Evolutionary conservation across 176 grass and related monocot species (phyloP), one percentile per base, ranked within the genome.

Genomic region (Juncus effusus): DNA sequence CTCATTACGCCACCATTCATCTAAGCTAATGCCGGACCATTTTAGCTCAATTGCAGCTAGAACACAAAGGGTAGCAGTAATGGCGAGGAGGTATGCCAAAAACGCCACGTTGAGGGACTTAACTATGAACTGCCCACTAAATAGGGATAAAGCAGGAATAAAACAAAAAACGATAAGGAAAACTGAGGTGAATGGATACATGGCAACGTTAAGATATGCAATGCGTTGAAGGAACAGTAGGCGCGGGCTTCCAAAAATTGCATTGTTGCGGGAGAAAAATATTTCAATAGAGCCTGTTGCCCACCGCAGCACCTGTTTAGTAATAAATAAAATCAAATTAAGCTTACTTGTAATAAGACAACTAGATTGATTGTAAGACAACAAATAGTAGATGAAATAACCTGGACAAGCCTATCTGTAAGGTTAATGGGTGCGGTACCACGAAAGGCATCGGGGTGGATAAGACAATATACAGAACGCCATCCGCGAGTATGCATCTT

Each of bases 401-500:
- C 68, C 68, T 72, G 68, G 28, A 72, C 52, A 47, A 72, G 68
- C 68, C 68, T 72, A 72, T 72, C 68, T 60, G 68, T 72, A 53
- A 72, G 15, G 54, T 72, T 72, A 9, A 72, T 72, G 4, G 68
- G 68, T 59, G 68, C 68, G 42, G 68, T 59, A 44, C 68, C 68
- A 47, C 68, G 68, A 36, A 72, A 72, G 2, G 68, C 68, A 36
- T 72, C 68, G 4, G 54, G 68, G 5, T 42, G 39, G 39, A 56
- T 59, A 16, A 72, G 40, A 13, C 55, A 72, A n/a, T 72, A 72
- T 9, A 72, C 68, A 1, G 68, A 72, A 5, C 37, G 40, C 68
- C 68, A 72, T 7, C 68, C 68, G 7, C 68, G 68, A 10, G 39
- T 60, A 56, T 72, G 68, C 68, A 72, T 72, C 39, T 72, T 72